phyloP scores from a whole-genome alignment of 2,329 filamentous ascomycete species.

The Verticillium nubilum region DNA sequence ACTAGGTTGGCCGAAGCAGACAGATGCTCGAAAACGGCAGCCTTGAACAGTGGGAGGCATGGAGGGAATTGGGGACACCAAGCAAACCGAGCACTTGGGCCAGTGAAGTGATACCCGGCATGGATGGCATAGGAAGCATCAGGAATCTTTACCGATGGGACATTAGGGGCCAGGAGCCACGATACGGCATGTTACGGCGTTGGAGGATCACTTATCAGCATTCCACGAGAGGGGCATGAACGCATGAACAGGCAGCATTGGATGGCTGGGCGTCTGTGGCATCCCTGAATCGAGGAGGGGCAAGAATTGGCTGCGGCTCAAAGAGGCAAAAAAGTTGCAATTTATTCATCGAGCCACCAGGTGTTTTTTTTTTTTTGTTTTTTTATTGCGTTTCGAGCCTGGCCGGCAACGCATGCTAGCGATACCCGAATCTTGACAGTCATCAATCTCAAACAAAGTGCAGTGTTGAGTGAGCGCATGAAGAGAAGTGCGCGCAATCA shows the following conservation, averaged over 20 bases:
- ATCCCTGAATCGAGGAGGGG: not conserved
- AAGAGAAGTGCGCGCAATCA: not conserved
- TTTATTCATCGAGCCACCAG: not conserved
- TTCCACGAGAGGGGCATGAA: not conserved
- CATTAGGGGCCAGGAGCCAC: not conserved
- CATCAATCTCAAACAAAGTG: not conserved
- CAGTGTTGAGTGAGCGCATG: not conserved
- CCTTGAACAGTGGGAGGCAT: not conserved
- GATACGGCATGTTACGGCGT: not conserved
- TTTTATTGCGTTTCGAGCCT: not conserved
- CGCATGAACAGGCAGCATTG: not conserved
- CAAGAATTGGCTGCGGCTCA: not conserved
- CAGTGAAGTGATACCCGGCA: not conserved
- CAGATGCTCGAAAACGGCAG: not conserved
- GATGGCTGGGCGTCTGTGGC: not conserved
- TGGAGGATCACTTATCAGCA: not conserved
- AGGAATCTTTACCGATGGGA: not conserved
- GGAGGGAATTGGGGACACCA: not conserved
- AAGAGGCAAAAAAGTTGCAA: not conserved
- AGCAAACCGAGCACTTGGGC: not conserved
- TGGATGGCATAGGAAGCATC: not conserved
- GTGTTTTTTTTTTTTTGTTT: not conserved
- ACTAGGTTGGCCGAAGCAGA: slow-evolving; percentile 17
- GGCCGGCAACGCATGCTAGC: not conserved
- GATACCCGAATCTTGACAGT: not conserved